These are phyloP conservation scores for Cryomyces minteri DNA, from an alignment of 495 filamentous ascomycete genomes.

Conservation along the genomic window DNA sequence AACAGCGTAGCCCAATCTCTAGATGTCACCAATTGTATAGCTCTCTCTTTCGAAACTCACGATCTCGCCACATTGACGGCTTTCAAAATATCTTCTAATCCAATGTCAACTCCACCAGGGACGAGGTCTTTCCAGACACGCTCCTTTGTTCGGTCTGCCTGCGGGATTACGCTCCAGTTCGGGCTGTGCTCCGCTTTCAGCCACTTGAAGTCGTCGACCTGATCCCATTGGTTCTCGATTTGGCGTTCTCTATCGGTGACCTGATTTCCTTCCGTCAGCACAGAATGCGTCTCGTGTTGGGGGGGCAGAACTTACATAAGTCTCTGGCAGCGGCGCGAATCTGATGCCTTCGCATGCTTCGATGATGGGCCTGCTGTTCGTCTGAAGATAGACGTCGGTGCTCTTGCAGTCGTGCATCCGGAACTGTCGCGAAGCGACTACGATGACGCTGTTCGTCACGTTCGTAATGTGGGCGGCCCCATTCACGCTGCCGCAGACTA, in stretches of 20 bases:
- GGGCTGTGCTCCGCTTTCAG: conserved; percentile 70
- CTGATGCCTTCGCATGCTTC: conserved; percentile 66
- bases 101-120: conserved; percentile 39
- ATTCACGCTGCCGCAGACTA: conserved; percentile 58
- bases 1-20: too few species aligned
- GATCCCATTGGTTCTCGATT: conserved; percentile 46
- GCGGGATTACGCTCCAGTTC: conserved; percentile 61
- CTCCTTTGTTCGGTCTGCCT: conserved; percentile 37
- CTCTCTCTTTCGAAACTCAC: too few species aligned
- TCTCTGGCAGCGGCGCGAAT: conserved; percentile 55
- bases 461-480: conserved; percentile 70
- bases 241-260: not conserved
- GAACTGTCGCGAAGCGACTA: conserved; percentile 65
- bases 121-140: conserved; percentile 55
- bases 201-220: conserved; percentile 97
- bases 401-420: conserved; percentile 74
- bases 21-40: too few species aligned
- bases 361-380: conserved; percentile 74
- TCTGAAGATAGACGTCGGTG: conserved; percentile 68
- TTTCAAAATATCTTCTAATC: conserved; percentile 48
- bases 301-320: conserved; percentile 36
- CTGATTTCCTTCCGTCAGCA: not conserved
- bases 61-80: conserved; percentile 7
- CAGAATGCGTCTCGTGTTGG: too few species aligned
- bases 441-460: conserved; percentile 52